These are phyloP conservation scores for Eleusine indica DNA, from an alignment of 176 grass and related monocot species.

Conservation along the genomic window DNA sequence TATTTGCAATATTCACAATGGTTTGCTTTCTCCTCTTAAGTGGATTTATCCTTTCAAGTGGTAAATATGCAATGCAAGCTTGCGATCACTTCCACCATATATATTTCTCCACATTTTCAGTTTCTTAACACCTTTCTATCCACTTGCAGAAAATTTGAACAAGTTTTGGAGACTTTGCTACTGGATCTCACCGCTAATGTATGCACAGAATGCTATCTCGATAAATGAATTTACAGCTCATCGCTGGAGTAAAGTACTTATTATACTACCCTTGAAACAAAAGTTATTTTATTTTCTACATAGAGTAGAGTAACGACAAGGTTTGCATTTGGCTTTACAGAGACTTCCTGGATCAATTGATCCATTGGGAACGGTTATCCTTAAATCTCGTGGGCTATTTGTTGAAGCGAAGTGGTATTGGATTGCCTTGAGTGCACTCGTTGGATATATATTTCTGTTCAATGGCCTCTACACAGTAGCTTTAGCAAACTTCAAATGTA, in stretches of 20 bases:
- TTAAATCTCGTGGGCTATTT: background rate
- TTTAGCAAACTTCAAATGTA: background rate
- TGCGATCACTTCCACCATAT: too few relatives aligned
- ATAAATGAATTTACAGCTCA: background rate
- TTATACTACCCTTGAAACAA: too few relatives aligned
- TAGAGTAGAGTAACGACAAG: too few relatives aligned
- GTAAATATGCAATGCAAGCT: background rate
- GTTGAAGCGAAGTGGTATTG: slow-evolving; percentile 9
- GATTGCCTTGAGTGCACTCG: background rate
- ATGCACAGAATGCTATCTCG: slow-evolving; percentile 14
- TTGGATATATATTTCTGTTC: background rate
- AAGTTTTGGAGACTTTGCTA: slow-evolving; percentile 45
- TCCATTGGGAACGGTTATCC: slow-evolving; percentile 5
- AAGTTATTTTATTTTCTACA: too few relatives aligned
- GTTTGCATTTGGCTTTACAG: background rate
- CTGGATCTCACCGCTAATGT: slow-evolving; percentile 47
- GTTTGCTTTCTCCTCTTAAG: slow-evolving; percentile 30
- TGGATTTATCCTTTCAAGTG: slow-evolving; percentile 5
- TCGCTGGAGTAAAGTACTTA: background rate
- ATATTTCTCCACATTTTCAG: too few relatives aligned
- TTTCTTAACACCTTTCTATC: too few relatives aligned
- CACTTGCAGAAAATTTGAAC: background rate
- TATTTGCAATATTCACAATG: background rate
- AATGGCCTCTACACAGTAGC: background rate
- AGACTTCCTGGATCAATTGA: background rate